These are phyloP conservation scores for Scedosporium boydii DNA, from an alignment of 2,329 filamentous ascomycete genomes.

Conservation along the genomic window DNA sequence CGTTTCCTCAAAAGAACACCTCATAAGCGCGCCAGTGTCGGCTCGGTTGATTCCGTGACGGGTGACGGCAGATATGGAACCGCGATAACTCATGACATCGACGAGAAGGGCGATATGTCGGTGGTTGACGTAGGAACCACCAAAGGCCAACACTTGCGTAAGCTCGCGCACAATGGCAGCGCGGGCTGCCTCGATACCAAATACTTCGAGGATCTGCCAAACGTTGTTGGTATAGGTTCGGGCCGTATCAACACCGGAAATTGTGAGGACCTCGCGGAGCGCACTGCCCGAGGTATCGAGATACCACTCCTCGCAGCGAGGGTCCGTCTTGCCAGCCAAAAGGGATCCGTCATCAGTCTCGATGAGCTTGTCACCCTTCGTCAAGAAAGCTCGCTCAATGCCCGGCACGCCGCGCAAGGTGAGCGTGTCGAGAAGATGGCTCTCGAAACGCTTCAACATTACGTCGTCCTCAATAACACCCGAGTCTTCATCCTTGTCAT, in stretches of 20 bases:
- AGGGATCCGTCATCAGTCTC: slow-evolving; percentile 62
- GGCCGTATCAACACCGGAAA: slow-evolving; percentile 78
- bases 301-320: slow-evolving; percentile 82
- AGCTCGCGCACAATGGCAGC: slow-evolving; percentile 80
- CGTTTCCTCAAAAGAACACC: slow-evolving; percentile 98
- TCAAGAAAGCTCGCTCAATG: slow-evolving; percentile 88
- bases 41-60: slow-evolving; percentile 97
- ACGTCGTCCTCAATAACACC: slow-evolving; percentile 72
- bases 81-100: slow-evolving; percentile 96
- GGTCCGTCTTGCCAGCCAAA: slow-evolving; percentile 62
- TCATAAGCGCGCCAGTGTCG: slow-evolving; percentile 96
- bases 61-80: slow-evolving; percentile 89
- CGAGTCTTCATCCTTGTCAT: slow-evolving; percentile 63
- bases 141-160: slow-evolving; percentile 89
- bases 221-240: slow-evolving; percentile 93
- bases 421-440: slow-evolving; percentile 82
- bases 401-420: slow-evolving; percentile 85
- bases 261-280: slow-evolving; percentile 71
- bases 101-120: slow-evolving; percentile 91
- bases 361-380: slow-evolving; percentile 64
- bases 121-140: slow-evolving; percentile 99
- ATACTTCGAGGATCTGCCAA: slow-evolving; percentile 86
- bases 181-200: slow-evolving; percentile 92
- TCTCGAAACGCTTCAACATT: slow-evolving; percentile 85
- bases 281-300: slow-evolving; percentile 90